Evolutionary conservation across 2,329 filamentous ascomycete species (phyloP), one percentile per base, ranked within the genome.

Genomic region (Neopestalotiopsis sp.): DNA sequence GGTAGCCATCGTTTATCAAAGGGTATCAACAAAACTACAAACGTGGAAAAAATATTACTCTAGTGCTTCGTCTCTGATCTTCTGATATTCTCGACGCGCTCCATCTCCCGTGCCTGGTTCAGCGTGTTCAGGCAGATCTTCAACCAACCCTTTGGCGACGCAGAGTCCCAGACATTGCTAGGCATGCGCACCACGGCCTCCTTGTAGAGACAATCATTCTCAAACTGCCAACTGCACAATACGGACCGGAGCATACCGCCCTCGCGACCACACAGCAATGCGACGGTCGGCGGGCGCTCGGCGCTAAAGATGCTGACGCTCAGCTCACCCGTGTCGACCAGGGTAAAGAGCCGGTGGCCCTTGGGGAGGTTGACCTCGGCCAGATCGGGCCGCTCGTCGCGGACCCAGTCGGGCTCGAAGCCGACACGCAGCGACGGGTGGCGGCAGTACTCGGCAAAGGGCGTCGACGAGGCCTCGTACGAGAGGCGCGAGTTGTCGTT

Each of bases 241-340:
- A 79, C 68, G 1, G 75, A 75, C 7, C 76, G 69, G 49, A 76
- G 63, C 76, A 79, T 78, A 1, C 78, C 78, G 4, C 77, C 75
- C 66, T 79, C 76, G 2, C 71, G 69, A 12, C 75, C 78, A 52
- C 74, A 76, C 28, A 78, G 68, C 9, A 79, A 68, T 2, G 75
- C 74, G 5, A 75, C 77, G 0, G 72, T 72, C 2, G 78, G 77
- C 10, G 76, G 77, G 45, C 76, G 72, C 67, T 74, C 70, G 1
- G 77, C 74, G 49, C 68, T 71, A 66, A 80, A 78, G 4, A 78
- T 70, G 13, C 73, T 76, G 10, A 78, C 78, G 24, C 69, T 75
- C 71, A 78, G 69, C 14, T 74, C 73, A 32, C 75, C 76, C 13
- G 76, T 78, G 64, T 79, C 77, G 1, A 80, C 74, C 3, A 80